Conservation (phyloP, 2,329 filamentous ascomycete genomes). For the Sporothrix luriei region DNA sequence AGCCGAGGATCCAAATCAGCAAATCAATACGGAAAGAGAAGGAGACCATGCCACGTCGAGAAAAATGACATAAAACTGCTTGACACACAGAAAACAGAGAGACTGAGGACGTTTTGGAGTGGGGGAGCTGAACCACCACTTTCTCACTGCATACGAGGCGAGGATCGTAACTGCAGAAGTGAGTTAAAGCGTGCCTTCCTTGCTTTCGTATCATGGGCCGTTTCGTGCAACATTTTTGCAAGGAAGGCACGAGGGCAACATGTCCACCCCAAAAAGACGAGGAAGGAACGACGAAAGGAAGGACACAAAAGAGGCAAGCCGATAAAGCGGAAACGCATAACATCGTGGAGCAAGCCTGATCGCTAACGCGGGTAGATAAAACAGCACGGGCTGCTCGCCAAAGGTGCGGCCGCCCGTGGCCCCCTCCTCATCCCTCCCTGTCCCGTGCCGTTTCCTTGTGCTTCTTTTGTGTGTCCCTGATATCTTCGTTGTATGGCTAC, state of each 20-base stretch:
- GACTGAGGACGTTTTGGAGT: constrained; percentile 9
- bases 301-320: constrained; percentile 3
- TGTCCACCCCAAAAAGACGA: not conserved
- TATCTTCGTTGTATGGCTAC: not conserved
- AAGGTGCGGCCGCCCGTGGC: not conserved
- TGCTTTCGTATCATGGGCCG: not conserved
- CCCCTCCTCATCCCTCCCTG: not conserved
- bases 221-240: not conserved
- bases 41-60: not conserved
- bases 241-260: constrained; percentile 8
- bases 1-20: not conserved
- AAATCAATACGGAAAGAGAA: not conserved
- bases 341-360: constrained; percentile 24
- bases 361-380: constrained; percentile 27
- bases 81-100: not conserved
- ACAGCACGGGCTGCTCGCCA: constrained; percentile 11
- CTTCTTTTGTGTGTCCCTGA: not conserved
- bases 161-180: not conserved
- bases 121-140: not conserved
- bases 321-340: constrained; percentile 8
- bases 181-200: not conserved
- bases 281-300: not conserved
- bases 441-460: constrained; percentile 19
- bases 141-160: not conserved
- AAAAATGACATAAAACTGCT: not conserved